Evolutionary conservation across 2,329 filamentous ascomycete genomes (phyloP), one percentile per base, ranked within the genome.

Genomic region (Camillea tinctor): DNA sequence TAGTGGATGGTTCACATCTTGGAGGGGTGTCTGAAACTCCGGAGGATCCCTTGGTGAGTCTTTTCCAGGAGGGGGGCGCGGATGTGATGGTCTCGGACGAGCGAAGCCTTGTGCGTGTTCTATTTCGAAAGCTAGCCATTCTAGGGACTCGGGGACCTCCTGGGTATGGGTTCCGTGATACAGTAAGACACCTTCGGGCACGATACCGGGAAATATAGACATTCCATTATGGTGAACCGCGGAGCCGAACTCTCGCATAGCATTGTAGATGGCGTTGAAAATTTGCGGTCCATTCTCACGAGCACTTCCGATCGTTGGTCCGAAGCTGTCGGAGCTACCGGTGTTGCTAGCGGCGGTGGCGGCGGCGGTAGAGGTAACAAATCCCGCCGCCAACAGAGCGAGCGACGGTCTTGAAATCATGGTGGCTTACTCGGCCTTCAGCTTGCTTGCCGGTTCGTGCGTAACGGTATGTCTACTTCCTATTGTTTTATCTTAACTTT

Each of bases 81-180:
- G 51, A 50, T 52, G 52, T 23, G 55, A 55, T 22, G 50, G 50
- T 21, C 55, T 52, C 51, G 53, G 56, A 19, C 72, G 71, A 1
- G 88, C 86, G 74, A 93, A 92, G 2, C 79, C 70, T 64, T 89
- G 79, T 0, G 89, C 87, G 73, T 93, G 90, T 67, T 93, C 89
- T 3, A 88, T 82, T 71, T 93, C 90, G 68, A 92, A 93, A 0
- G 90, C 90, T 1, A 93, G 77, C 89, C 90, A 92, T 67, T 92
- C 87, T 2, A 80, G 82, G 0, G 79, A 81, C 2, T 74, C 72
- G 0, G 90, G 80, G 0, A 79, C 76, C 1, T 80, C 72, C 0
- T 76, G 65, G 0, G 68, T 71, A 8, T 65, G 65, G 0, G 80
- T 81, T 13, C 90, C 90, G 69, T 93, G 90, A 67, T 92, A 91